Evolutionary conservation across 306 rosid genomes (phyloP).

Genomic region (Prunus mira): DNA sequence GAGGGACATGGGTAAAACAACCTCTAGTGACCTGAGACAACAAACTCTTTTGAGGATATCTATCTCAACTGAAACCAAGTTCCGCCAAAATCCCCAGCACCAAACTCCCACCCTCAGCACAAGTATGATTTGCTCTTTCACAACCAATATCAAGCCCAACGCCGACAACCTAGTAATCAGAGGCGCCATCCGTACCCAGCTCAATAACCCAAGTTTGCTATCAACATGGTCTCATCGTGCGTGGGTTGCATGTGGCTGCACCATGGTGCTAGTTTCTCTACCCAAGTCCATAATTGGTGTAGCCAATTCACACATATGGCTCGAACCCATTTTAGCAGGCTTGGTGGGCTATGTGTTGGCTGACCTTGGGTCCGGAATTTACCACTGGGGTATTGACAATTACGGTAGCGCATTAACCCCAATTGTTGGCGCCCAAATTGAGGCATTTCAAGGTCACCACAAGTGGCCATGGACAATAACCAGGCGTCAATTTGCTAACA

Average conservation of each 20-base stretch:
- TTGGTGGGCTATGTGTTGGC: slow-evolving; percentile 67
- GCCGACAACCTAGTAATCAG: slow-evolving; percentile 27
- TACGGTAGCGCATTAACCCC: slow-evolving; percentile 67
- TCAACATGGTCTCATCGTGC: slow-evolving; percentile 81
- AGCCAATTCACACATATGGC: slow-evolving; percentile 33
- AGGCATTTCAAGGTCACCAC: slow-evolving; percentile 89
- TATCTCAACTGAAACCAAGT: slow-evolving; percentile 53
- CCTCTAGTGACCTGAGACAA: no score
- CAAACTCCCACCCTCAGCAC: background rate
- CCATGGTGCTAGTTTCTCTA: slow-evolving; percentile 40
- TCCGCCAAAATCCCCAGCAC: slow-evolving; percentile 29
- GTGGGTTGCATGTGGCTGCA: slow-evolving; percentile 64
- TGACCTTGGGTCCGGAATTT: slow-evolving; percentile 84
- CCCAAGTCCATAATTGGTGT: slow-evolving; percentile 44
- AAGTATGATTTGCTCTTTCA: slow-evolving; percentile 28
- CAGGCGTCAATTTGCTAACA: slow-evolving; percentile 80
- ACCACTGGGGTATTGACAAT: slow-evolving; percentile 91
- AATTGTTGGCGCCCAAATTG: slow-evolving; percentile 72
- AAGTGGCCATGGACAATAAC: slow-evolving; percentile 90
- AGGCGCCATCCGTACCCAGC: slow-evolving; percentile 15
- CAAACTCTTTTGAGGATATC: slow-evolving; percentile 29
- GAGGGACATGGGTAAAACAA: no score
- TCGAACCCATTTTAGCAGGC: slow-evolving; percentile 42
- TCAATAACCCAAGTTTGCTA: slow-evolving; percentile 47
- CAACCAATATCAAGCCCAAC: slow-evolving; percentile 28